Percentiles rank a stretch among this genome's conserved stretches.
Conservation (phyloP, 2,329 filamentous ascomycete species). For the Penicillium sp. region DNA sequence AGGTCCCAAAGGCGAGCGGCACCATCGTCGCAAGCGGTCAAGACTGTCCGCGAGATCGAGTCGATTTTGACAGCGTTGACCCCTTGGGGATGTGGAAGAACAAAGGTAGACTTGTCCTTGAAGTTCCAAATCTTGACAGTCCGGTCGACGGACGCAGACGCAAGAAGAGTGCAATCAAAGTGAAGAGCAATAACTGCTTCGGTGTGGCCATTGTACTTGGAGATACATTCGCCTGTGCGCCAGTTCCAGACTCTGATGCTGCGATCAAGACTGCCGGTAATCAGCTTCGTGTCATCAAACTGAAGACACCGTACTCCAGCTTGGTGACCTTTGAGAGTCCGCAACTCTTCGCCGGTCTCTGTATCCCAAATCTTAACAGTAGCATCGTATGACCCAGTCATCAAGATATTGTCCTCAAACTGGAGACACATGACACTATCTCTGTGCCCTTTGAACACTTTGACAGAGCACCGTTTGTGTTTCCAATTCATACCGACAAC, state of each 20-base stretch:
- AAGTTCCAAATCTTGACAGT: conserved; percentile 94
- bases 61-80: conserved; percentile 95
- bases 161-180: conserved; percentile 78
- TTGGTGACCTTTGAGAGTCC: conserved; percentile 79
- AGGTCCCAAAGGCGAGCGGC: conserved; percentile 91
- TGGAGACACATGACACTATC: conserved; percentile 80
- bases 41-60: conserved; percentile 72
- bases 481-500: conserved; percentile 98
- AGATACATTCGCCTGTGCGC: conserved; percentile 82
- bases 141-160: conserved; percentile 83
- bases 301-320: conserved; percentile 83
- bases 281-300: conserved; percentile 87
- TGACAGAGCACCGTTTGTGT: conserved; percentile 81
- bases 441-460: conserved; percentile 77
- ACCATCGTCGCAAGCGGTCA: conserved; percentile 91
- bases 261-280: conserved; percentile 82
- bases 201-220: conserved; percentile 72
- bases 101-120: conserved; percentile 73
- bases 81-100: conserved; percentile 83
- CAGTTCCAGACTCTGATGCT: conserved; percentile 96
- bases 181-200: conserved; percentile 83
- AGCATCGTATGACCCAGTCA: conserved; percentile 89
- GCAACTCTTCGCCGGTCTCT: conserved; percentile 77
- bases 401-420: conserved; percentile 84
- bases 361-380: conserved; percentile 97